phyloP scores from a whole-genome alignment of 2,329 filamentous ascomycete species.

The Paraconiothyrium sp. region DNA sequence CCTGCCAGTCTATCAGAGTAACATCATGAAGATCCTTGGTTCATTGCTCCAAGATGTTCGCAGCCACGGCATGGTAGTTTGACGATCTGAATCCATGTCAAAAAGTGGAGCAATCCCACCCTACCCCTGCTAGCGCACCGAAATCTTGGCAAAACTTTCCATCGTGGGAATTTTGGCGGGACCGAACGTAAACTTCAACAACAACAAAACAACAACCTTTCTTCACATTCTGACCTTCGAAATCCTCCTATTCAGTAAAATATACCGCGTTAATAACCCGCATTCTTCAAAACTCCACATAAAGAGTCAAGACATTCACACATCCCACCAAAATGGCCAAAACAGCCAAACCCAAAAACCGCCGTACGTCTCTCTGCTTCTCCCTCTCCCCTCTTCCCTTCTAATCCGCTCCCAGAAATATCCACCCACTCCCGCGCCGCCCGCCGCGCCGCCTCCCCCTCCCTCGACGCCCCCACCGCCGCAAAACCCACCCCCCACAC shows the following conservation, averaged over 20 bases:
- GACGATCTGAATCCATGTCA: background rate
- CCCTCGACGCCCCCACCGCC: slow-evolving; percentile 71
- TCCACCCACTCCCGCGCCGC: slow-evolving; percentile 79
- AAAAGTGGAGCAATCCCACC: background rate
- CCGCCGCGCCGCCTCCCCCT: slow-evolving; percentile 74
- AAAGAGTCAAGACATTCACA: slow-evolving; percentile 6
- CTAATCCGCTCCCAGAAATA: slow-evolving; percentile 56
- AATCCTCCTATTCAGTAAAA: background rate
- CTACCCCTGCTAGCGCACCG: slow-evolving; percentile 12
- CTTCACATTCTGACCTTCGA: background rate
- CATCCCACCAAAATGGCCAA: slow-evolving; percentile 51
- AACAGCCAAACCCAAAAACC: slow-evolving; percentile 58
- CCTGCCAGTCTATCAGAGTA: too few relatives aligned
- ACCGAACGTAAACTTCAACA: background rate
- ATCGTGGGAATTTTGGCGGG: slow-evolving; percentile 23
- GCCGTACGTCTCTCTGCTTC: slow-evolving; percentile 38
- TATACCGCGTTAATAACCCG: background rate
- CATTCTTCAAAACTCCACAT: background rate
- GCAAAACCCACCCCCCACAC: slow-evolving; percentile 71
- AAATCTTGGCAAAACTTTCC: slow-evolving; percentile 26
- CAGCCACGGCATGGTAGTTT: too few relatives aligned
- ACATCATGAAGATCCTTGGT: background rate
- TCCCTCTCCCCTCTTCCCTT: background rate
- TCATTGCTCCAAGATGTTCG: too few relatives aligned
- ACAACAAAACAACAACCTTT: slow-evolving; percentile 1